Percentiles rank a stretch among this genome's conserved stretches.
Evolutionary conservation across 768 basidiomycete genomes (phyloP).

Genomic region (Leccinum disarticulatum): DNA sequence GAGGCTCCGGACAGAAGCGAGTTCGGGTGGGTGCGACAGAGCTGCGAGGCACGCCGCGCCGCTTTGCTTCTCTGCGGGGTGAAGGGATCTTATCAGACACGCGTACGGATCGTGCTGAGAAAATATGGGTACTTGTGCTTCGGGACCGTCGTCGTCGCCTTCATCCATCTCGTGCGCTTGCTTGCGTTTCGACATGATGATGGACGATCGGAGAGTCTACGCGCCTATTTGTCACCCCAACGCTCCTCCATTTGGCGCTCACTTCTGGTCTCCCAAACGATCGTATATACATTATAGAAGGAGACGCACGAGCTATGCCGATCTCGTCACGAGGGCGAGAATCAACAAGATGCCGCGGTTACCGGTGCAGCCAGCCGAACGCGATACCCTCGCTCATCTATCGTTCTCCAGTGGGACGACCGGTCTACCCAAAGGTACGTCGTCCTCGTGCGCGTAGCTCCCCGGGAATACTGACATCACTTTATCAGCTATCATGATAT

Average conservation of each 20-base stretch:
- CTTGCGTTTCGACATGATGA: too few relatives aligned
- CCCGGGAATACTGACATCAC: slow-evolving; percentile 1
- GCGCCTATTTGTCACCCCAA: slow-evolving; percentile 52
- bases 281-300: slow-evolving; percentile 51
- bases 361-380: slow-evolving; percentile 44
- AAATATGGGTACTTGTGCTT: too few relatives aligned
- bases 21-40: too few relatives aligned
- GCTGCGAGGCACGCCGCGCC: too few relatives aligned
- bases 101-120: too few relatives aligned
- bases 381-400: slow-evolving; percentile 64
- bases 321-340: slow-evolving; percentile 43
- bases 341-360: slow-evolving; percentile 39
- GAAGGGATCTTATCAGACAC: too few relatives aligned
- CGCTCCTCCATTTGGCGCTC: slow-evolving; percentile 41
- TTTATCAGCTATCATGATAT: slow-evolving; percentile 62
- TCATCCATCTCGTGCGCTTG: too few relatives aligned
- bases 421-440: slow-evolving; percentile 68
- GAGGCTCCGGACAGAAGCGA: too few relatives aligned
- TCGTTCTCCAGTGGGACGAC: slow-evolving; percentile 79
- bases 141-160: too few relatives aligned
- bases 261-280: slow-evolving; percentile 39
- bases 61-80: too few relatives aligned
- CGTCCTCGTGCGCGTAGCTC: neutral
- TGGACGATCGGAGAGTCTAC: slow-evolving; percentile 26
- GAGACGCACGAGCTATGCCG: slow-evolving; percentile 41